Evolutionary conservation across 208 protist species (phyloP), one percentile per base, ranked within the genome.

Genomic region (Crithidia thermophila): DNA sequence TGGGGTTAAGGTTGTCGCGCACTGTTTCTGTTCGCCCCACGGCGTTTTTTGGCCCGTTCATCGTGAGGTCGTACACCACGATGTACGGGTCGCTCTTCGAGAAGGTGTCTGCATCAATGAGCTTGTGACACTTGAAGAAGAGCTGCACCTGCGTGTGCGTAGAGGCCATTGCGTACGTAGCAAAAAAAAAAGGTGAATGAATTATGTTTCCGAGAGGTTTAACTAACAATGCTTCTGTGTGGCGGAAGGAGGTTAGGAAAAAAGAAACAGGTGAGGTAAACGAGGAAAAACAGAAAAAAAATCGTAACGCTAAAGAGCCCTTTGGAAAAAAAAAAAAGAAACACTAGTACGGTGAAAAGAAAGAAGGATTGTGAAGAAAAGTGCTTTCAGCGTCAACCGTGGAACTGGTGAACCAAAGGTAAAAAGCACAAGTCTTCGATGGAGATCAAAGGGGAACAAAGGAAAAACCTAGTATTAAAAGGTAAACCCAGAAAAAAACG

Each of bases 1-100:
- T n/a, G n/a, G n/a, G n/a, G 98, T 98, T n/a, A 79, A 79, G 9
- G 0, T 23, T 69, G 98, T 98, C 14, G 40, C 40, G 40, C 6
- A 46, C 20, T 6, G 40, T 46, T n/a, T 84, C 73, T 30, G 78
- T 84, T 13, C 53, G 23, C 11, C 72, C 78, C 0, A 74, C 9
- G 0, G 33, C 14, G 18, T 52, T 43, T 3, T 31, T 67, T 37
- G 45, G 14, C 11, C 53, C 51, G 20, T 52, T 57, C 18, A 25
- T 8, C 1, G 53, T 51, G 7, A 7, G 28, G 6, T 70, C 63
- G 47, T 63, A 70, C 25, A 84, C 25, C 1, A 58, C 28, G 2
- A 65, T 47, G 46, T 77, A 84, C 13, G 73, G 72, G 43, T 80
- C 73, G 23, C 42, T 58, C 62, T 79, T 79, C 13, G 57, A 73